These are phyloP conservation scores for Neurospora discreta DNA, from an alignment of 495 filamentous ascomycete genomes.

Conservation along the genomic window DNA sequence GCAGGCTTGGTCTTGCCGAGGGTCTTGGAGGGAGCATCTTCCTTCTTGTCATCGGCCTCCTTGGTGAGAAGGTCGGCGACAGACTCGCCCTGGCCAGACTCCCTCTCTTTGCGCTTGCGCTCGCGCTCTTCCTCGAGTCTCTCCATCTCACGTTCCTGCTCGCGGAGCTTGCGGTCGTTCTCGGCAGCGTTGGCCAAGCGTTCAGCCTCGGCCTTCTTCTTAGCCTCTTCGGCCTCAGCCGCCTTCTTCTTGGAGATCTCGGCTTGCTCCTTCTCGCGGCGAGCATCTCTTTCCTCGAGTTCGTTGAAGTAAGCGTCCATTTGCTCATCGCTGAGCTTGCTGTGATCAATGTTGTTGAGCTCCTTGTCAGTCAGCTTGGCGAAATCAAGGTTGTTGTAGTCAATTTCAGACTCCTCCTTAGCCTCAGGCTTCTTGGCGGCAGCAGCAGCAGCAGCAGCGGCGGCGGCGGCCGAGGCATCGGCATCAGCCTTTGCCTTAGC, in stretches of 20 bases:
- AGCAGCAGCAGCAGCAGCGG: constrained; percentile 41
- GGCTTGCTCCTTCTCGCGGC: constrained; percentile 43
- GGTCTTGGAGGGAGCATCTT: constrained; percentile 30
- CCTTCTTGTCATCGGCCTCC: constrained; percentile 30
- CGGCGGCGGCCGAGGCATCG: constrained; percentile 47
- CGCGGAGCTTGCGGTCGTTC: constrained; percentile 46
- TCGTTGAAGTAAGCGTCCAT: constrained; percentile 36
- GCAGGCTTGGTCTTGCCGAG: constrained; percentile 57
- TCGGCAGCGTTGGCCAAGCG: constrained; percentile 31
- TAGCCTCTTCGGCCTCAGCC: constrained; percentile 43
- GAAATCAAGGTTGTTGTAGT: constrained; percentile 31
- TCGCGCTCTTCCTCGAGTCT: constrained; percentile 44
- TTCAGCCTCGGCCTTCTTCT: constrained; percentile 43
- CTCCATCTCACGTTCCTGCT: constrained; percentile 45
- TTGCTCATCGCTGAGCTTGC: constrained; percentile 19
- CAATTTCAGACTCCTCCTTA: constrained; percentile 30
- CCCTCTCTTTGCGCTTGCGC: constrained; percentile 29
- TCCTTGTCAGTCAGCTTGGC: constrained; percentile 21
- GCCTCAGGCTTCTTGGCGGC: constrained; percentile 40
- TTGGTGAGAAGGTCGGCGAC: constrained; percentile 29
- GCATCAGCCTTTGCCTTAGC: constrained; percentile 59
- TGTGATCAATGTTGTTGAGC: not conserved
- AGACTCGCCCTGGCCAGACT: constrained; percentile 13
- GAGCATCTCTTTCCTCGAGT: constrained; percentile 42
- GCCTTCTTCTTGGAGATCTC: constrained; percentile 48